These are phyloP conservation scores for Hypoxylon sp. DNA, from an alignment of 2,329 filamentous ascomycete genomes.

Conservation along the genomic window DNA sequence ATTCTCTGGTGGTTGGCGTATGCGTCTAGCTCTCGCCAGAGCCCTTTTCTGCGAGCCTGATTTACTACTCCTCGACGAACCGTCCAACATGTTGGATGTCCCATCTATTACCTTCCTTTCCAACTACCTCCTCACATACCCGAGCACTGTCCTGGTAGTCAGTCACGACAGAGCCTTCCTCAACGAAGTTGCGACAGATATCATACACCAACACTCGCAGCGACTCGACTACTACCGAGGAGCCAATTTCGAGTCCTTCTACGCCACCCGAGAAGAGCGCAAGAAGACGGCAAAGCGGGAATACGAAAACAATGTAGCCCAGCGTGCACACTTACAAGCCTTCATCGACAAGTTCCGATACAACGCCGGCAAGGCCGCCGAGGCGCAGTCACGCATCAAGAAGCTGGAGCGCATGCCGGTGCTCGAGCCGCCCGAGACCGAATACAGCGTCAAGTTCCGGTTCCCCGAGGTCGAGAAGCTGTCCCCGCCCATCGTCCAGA, in stretches of 20 bases:
- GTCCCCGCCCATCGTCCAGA: conserved; percentile 97
- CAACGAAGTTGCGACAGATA: conserved; percentile 99
- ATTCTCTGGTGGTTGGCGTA: conserved; percentile 99
- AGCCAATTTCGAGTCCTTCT: conserved; percentile 97
- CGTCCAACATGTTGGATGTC: conserved; percentile 99
- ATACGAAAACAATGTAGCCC: conserved; percentile 98
- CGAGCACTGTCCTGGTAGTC: conserved; percentile 94
- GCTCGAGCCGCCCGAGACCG: conserved; percentile 88
- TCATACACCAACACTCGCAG: conserved; percentile 98
- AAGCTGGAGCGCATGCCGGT: conserved; percentile 98
- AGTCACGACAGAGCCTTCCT: conserved; percentile 99
- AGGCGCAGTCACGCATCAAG: conserved; percentile 98
- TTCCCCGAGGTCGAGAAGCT: conserved; percentile 99
- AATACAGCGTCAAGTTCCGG: conserved; percentile 96
- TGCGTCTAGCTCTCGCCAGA: conserved; percentile 94
- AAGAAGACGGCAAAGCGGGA: conserved; percentile 97
- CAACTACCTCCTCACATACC: conserved; percentile 93
- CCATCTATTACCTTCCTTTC: conserved; percentile 99
- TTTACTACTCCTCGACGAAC: conserved; percentile 95
- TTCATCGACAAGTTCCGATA: conserved; percentile 99
- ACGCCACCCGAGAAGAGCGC: conserved; percentile 96
- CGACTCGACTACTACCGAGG: conserved; percentile 98
- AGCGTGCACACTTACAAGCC: conserved; percentile 92
- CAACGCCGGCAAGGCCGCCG: conserved; percentile 98
- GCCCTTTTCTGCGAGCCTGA: conserved; percentile 99